Base-by-base conservation (phyloP, 805 yeast genomes). In the Saccharomycopsis sp. region DNA sequence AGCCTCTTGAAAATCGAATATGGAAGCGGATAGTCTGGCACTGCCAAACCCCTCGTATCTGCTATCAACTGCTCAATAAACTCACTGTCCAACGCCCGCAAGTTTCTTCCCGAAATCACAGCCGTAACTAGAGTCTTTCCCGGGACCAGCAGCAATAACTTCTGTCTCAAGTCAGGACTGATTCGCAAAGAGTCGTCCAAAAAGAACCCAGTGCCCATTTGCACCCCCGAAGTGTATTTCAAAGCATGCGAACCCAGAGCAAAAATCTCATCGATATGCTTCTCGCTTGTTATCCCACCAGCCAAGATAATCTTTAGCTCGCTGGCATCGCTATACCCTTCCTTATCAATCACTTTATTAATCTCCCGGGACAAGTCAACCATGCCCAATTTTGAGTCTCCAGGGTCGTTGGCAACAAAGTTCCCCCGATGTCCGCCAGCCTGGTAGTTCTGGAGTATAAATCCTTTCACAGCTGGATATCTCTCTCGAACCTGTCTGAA, bases 401-500 rank as follows among this genome's bases (percentile, higher is more conserved):
- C 59, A 59, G 75, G 80, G 23, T 68, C 66, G 2, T 63, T 61
- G 7, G 47, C 62, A 18, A 74, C 55, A 54, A 75, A 78, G 61
- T 73, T 76, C 1, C 86, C 86, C 16, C 87, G 68, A 64, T 83
- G 87, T 0, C 87, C 87, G 23, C 87, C 87, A 2, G 87, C 87
- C 62, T 82, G 87, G 65, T 71, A 72, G 0, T 87, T 87, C 66
- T 83, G 88, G 24, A 75, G 71, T 5, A 78, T 70, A 2, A 82
- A 66, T 1, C 79, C 84, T 65, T 81, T 82, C 4, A 76, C 74
- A 0, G 75, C 75, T 29, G 37, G 37, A 29, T 29, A 29, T 0
- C 66, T 57, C 0, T 66, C 64, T 2, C 65, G 34, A 34, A 72
- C 66, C 51, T 65, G 40, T 16, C 62, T 34, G 0, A 79, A 80